A percentile compares a stretch with the other conserved stretches of the same genome.
Conservation (phyloP, 345 rosid genomes). For the Eucalyptus erythrocorys region DNA sequence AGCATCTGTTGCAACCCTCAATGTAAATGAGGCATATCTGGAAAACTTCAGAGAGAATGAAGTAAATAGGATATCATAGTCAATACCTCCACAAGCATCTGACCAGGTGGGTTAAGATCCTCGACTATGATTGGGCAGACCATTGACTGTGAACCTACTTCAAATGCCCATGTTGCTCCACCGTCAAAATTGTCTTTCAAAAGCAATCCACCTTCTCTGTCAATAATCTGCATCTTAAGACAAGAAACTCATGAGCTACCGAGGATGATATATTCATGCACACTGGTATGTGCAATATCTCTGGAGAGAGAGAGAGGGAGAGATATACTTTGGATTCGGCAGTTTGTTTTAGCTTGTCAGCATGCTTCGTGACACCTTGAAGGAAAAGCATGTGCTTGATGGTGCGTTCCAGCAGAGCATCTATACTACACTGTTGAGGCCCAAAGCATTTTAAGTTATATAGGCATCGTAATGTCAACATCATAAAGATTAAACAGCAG, state of each 20-base stretch:
- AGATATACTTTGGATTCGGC: constrained; percentile 71
- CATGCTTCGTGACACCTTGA: constrained; percentile 90
- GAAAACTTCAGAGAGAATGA: neutral
- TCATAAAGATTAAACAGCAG: neutral
- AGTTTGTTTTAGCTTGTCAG: constrained; percentile 77
- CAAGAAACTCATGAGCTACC: neutral
- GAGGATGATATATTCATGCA: neutral
- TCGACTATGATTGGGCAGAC: constrained; percentile 92
- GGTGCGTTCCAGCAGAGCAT: constrained; percentile 86
- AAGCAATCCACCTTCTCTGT: constrained; percentile 38
- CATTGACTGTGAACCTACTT: constrained; percentile 86
- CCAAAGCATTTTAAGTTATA: neutral
- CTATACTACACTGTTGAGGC: constrained; percentile 88
- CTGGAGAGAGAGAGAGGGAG: neutral
- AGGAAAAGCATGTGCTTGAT: constrained; percentile 99
- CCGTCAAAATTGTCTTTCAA: constrained; percentile 61
- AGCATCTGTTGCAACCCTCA: constrained; percentile 49
- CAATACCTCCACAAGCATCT: constrained; percentile 84
- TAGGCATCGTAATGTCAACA: neutral
- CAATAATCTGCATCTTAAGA: constrained; percentile 33
- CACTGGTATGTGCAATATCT: neutral
- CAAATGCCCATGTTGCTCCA: constrained; percentile 97
- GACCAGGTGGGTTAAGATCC: constrained; percentile 84
- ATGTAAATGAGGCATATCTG: neutral
- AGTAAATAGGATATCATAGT: neutral